phyloP scores from a whole-genome alignment of 495 filamentous ascomycete species.

The Aspergillus nanangensis region DNA sequence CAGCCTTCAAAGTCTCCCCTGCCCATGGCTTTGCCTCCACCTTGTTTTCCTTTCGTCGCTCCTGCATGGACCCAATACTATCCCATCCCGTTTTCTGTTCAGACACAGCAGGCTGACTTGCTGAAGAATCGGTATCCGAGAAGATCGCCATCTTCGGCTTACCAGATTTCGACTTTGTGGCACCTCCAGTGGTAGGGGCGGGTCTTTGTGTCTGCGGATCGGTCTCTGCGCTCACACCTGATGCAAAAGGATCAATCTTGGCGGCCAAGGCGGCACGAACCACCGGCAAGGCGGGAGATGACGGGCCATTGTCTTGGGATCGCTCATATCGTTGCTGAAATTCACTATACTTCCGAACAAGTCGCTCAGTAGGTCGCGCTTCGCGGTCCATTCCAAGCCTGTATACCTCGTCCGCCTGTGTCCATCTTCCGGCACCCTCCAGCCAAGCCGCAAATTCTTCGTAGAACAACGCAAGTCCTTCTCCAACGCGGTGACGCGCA shows the following conservation, averaged over 20 bases:
- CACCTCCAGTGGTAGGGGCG: conserved; percentile 34
- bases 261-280: conserved; percentile 81
- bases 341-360: conserved; percentile 84
- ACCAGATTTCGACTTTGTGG: conserved; percentile 55
- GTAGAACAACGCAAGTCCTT: conserved; percentile 88
- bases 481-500: conserved; percentile 81
- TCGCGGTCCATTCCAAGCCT: conserved; percentile 81
- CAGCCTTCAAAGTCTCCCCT: conserved; percentile 84
- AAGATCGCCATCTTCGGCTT: conserved; percentile 89
- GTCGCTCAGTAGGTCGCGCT: conserved; percentile 74
- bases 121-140: conserved; percentile 59
- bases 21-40: conserved; percentile 86
- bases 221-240: conserved; percentile 25
- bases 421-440: conserved; percentile 79
- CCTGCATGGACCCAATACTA: conserved; percentile 75
- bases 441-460: conserved; percentile 95
- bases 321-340: conserved; percentile 74
- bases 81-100: conserved; percentile 75
- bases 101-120: conserved; percentile 39
- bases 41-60: conserved; percentile 91
- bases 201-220: conserved; percentile 65
- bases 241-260: conserved; percentile 77
- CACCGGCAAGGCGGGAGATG: conserved; percentile 78
- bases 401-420: conserved; percentile 91
- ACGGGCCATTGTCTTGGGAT: conserved; percentile 60